These are phyloP conservation scores for Aureobasidium sp. DNA, from an alignment of 2,329 filamentous ascomycete genomes.

Conservation along the genomic window DNA sequence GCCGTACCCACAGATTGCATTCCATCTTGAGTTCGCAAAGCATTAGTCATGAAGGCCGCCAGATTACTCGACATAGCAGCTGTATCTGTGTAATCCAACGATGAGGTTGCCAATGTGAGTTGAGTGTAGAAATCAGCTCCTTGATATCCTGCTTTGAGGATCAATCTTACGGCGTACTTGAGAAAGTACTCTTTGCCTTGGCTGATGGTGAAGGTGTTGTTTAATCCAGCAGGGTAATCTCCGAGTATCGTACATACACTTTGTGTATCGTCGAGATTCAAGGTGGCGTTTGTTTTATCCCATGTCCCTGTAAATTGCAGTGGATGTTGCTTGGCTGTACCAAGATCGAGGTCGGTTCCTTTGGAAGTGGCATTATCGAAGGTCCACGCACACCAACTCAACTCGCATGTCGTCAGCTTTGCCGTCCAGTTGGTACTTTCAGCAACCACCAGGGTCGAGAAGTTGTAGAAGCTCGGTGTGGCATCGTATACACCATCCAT, in stretches of 20 bases:
- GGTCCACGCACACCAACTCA: constrained; percentile 2
- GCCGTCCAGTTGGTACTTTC: constrained; percentile 2
- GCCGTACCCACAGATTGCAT: background rate
- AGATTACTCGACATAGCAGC: background rate
- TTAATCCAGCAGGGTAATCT: background rate
- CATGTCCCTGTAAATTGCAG: background rate
- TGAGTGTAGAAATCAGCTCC: constrained; percentile 5
- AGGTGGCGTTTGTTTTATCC: background rate
- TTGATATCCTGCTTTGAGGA: constrained; percentile 9
- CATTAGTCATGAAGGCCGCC: constrained; percentile 5
- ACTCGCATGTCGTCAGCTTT: background rate
- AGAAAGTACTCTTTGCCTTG: constrained; percentile 8
- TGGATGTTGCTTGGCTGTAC: background rate
- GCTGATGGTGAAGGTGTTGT: constrained; percentile 8
- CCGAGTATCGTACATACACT: background rate
- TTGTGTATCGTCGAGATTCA: background rate
- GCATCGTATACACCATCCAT: constrained; percentile 1
- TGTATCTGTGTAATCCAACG: constrained; percentile 6
- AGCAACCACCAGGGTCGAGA: constrained; percentile 1
- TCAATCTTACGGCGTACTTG: background rate
- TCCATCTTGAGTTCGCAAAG: constrained; percentile 4
- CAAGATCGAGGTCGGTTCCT: background rate
- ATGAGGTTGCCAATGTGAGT: constrained; percentile 4
- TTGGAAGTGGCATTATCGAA: background rate
- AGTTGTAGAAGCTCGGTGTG: constrained; percentile 7